A percentile compares a stretch with the other conserved stretches of the same genome.
Conservation (phyloP, 2,329 filamentous ascomycete species). For the Verticillium nonalfalfae region DNA sequence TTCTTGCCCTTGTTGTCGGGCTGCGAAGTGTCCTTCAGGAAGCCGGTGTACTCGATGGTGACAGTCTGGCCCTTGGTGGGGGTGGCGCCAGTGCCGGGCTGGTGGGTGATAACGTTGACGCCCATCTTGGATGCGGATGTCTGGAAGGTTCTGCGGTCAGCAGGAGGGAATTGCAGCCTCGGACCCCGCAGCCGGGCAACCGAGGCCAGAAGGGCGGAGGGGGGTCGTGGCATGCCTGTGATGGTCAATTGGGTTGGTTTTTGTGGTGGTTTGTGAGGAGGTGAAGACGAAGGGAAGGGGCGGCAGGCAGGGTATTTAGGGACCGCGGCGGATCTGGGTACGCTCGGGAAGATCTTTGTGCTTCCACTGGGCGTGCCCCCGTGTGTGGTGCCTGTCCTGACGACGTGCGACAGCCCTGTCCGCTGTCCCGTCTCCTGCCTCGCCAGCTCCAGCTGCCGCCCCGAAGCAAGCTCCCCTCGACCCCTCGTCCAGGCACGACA, state of each 20-base stretch:
- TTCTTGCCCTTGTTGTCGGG: constrained; percentile 61
- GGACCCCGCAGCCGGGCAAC: neutral
- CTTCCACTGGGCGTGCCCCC: neutral
- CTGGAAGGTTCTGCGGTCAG: neutral
- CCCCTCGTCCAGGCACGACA: neutral
- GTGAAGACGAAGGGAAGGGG: neutral
- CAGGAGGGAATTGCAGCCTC: neutral
- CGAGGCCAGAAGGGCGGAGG: neutral
- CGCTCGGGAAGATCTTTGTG: neutral
- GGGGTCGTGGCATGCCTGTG: neutral
- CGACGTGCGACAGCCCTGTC: neutral
- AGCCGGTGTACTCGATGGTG: constrained; percentile 88
- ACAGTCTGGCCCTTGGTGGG: constrained; percentile 67
- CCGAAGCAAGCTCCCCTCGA: neutral
- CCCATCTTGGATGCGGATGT: constrained; percentile 48
- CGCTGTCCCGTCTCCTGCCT: neutral
- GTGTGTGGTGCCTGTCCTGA: neutral
- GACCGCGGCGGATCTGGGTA: neutral
- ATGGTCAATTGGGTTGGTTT: neutral
- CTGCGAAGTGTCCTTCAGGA: constrained; percentile 61
- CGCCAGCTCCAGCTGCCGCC: neutral
- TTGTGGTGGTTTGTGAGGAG: neutral
- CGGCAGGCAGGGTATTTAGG: neutral
- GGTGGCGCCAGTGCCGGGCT: constrained; percentile 54
- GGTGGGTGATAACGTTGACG: constrained; percentile 62